Percentiles rank a stretch among this genome's conserved stretches.
phyloP scores from a whole-genome alignment of 2,329 filamentous ascomycete species.

The Ustulina deusta region DNA sequence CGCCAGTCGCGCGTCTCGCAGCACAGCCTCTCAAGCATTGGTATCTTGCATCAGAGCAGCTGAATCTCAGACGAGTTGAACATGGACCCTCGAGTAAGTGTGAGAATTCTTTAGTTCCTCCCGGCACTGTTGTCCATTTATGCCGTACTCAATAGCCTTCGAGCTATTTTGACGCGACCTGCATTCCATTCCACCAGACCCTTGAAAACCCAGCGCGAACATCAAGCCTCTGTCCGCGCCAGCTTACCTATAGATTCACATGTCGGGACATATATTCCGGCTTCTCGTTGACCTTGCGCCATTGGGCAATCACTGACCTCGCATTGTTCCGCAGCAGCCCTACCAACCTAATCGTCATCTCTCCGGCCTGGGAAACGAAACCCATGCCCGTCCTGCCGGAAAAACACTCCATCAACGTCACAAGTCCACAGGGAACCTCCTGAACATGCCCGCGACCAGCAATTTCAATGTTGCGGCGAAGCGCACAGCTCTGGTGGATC shows the following conservation, averaged over 20 bases:
- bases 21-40: conserved; percentile 13
- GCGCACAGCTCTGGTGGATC: conserved; percentile 83
- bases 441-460: conserved; percentile 62
- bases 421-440: conserved; percentile 79
- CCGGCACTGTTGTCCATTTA: not conserved
- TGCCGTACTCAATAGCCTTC: conserved; percentile 8
- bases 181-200: conserved; percentile 27
- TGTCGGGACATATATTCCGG: not conserved
- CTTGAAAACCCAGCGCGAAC: not conserved
- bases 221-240: conserved; percentile 2
- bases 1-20: conserved; percentile 23
- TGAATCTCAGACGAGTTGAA: not conserved
- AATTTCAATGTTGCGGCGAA: conserved; percentile 75
- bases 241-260: conserved; percentile 10
- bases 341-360: conserved; percentile 72
- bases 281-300: not conserved
- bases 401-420: conserved; percentile 80
- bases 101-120: conserved; percentile 2
- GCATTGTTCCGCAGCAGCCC: conserved; percentile 64
- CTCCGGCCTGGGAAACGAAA: conserved; percentile 77
- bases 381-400: conserved; percentile 66
- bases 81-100: conserved; percentile 49
- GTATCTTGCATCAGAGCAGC: conserved; percentile 18
- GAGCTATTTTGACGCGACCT: conserved; percentile 22
- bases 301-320: conserved; percentile 32